phyloP scores from a whole-genome alignment of 768 basidiomycete genomes.

The Rhizopogon salebrosus region DNA sequence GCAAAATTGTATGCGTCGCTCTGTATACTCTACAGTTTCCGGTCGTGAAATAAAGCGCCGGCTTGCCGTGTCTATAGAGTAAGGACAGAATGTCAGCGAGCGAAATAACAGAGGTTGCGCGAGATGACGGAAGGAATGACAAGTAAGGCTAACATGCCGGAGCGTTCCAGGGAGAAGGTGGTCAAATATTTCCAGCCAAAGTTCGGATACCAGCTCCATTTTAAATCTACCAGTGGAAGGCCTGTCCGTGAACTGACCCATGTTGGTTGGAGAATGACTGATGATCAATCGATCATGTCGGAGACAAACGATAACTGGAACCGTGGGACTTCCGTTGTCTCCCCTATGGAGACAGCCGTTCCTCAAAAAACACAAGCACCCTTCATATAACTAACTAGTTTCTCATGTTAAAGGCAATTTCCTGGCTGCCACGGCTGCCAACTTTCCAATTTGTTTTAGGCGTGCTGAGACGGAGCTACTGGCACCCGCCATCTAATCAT shows the following conservation, averaged over 20 bases:
- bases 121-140: slow-evolving; percentile 1
- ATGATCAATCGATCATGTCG: too few relatives aligned
- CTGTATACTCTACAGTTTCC: not conserved
- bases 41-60: not conserved
- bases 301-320: too few relatives aligned
- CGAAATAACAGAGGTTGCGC: slow-evolving; percentile 4
- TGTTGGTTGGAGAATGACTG: too few relatives aligned
- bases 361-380: too few relatives aligned
- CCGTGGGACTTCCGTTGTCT: too few relatives aligned
- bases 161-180: not conserved
- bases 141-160: slow-evolving; percentile 2
- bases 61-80: not conserved
- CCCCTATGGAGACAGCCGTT: too few relatives aligned
- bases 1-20: not conserved
- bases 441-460: too few relatives aligned
- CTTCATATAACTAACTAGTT: too few relatives aligned
- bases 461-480: too few relatives aligned
- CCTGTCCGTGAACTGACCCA: not conserved
- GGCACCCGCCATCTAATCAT: too few relatives aligned
- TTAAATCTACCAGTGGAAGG: not conserved
- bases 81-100: slow-evolving; percentile 5
- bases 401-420: too few relatives aligned
- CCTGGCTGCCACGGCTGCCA: too few relatives aligned
- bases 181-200: slow-evolving; percentile 2
- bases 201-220: not conserved